Conservation (phyloP, 202 grass and related monocot species). For the Musa balbisiana region DNA sequence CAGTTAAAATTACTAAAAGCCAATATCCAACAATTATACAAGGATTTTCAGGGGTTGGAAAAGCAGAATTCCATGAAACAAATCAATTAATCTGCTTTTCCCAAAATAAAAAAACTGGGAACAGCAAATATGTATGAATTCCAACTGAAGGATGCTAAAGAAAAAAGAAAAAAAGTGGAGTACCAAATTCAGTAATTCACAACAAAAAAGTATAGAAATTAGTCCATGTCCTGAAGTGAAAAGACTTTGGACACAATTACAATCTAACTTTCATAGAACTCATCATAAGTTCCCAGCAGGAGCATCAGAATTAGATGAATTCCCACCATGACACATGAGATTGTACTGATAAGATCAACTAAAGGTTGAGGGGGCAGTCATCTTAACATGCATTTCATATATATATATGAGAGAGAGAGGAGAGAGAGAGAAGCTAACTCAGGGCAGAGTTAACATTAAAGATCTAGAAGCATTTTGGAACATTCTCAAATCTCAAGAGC, state of each 20-base stretch:
- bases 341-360: neutral
- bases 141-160: neutral
- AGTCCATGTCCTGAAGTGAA: neutral
- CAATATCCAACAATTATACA: no score
- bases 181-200: neutral
- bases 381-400: no score
- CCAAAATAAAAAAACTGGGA: no score
- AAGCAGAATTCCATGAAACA: no score
- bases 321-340: neutral
- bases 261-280: neutral
- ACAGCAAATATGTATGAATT: neutral
- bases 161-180: neutral
- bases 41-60: no score
- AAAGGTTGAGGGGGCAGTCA: neutral
- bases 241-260: neutral
- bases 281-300: neutral
- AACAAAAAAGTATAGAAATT: neutral
- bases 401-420: no score
- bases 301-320: neutral
- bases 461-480: neutral
- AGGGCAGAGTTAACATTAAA: no score
- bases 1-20: no score
- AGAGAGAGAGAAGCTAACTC: no score
- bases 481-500: neutral
- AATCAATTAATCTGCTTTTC: no score